Evolutionary conservation across 306 rosid genomes (phyloP).

Genomic region (Lathyrus aphaca): DNA sequence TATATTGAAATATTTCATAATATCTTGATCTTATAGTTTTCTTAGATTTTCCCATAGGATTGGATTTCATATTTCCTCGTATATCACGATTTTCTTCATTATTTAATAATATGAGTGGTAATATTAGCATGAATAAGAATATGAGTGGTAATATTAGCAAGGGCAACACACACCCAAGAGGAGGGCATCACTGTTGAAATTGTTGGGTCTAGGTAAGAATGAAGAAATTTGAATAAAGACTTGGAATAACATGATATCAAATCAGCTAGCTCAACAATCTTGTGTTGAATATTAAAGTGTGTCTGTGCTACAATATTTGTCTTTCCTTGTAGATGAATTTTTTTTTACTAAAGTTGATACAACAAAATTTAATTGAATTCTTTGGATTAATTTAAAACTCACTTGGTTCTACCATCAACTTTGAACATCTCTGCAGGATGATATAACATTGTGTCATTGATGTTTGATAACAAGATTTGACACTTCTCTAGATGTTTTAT

Average conservation of each 20-base stretch:
- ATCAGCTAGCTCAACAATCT: background rate
- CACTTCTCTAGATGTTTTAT: constrained; percentile 16
- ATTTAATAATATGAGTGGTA: too few relatives aligned
- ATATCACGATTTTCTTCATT: too few relatives aligned
- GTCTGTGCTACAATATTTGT: constrained; percentile 8
- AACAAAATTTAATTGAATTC: constrained; percentile 21
- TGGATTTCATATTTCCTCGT: too few relatives aligned
- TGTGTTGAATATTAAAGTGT: background rate
- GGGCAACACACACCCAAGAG: too few relatives aligned
- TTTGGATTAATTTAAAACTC: constrained; percentile 1
- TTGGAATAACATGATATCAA: background rate
- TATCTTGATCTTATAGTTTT: too few relatives aligned
- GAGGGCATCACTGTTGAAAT: too few relatives aligned
- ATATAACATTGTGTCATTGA: background rate
- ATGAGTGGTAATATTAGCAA: too few relatives aligned
- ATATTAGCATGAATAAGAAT: too few relatives aligned
- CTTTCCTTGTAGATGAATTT: constrained; percentile 5
- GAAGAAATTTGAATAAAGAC: too few relatives aligned
- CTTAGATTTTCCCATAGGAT: too few relatives aligned
- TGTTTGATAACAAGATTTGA: background rate
- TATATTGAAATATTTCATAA: too few relatives aligned
- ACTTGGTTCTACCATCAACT: constrained; percentile 21
- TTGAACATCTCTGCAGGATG: constrained; percentile 17
- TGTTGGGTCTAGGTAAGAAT: too few relatives aligned
- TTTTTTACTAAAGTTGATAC: background rate